Evolutionary conservation across 2,329 filamentous ascomycete genomes (phyloP), one percentile per base, ranked within the genome.

Genomic region (Aureobasidium vineae): DNA sequence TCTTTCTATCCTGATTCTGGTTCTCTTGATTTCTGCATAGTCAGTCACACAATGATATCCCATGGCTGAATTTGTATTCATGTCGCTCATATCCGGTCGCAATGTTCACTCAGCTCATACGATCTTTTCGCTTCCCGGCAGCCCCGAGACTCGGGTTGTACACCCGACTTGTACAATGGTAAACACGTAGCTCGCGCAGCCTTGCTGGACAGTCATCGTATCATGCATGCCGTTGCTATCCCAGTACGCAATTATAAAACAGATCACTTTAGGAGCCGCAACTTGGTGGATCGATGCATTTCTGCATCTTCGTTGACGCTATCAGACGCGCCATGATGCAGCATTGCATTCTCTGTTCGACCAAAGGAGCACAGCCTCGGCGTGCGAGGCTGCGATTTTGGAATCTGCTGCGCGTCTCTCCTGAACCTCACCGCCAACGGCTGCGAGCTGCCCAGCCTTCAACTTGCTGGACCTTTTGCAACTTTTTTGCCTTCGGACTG

Each of bases 281-380:
- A 21, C 11, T 15, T 28, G 28, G 16, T 47, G n/a, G 10, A 31
- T 13, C 41, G 41, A 36, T 61, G 43, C 28, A 49, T 61, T 41
- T 63, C 59, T 63, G 59, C 59, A 63, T 41, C 41, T 26, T 52
- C 59, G 59, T 63, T 63, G 59, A 33, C 45, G 45, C 59, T 63
- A 63, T 63, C 33, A 10, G 21, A 41, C 23, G 31, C 31, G 45
- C 59, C 59, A 63, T 50, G 43, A 63, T 50, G 45, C 59, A 52
- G 33, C 16, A 50, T 41, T 63, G 45, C 59, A 63, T 21, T 63
- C n/a, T 41, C 41, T 41, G 45, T 10, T 40, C 10, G 57, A 33
- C n/a, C 2, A 49, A 49, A 47, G n/a, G 26, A 49, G 43, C 57
- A 49, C 40, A 47, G 57, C 41, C 41, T 61, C 43, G 57, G 33